Evolutionary conservation across 345 rosid genomes (phyloP).

Genomic region (Eucalyptus tenuipes): DNA sequence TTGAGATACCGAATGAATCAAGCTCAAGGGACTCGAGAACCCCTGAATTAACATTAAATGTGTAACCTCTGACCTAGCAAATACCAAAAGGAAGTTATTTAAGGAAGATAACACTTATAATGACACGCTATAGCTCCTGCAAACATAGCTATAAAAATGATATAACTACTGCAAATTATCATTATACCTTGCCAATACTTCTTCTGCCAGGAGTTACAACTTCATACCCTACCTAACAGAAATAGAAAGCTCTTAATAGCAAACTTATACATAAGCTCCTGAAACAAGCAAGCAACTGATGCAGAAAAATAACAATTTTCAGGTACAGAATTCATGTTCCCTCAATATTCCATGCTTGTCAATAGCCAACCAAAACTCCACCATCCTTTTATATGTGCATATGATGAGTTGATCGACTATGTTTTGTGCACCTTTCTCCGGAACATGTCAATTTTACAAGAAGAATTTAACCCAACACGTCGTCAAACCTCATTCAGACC

Average conservation of each 20-base stretch:
- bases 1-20: constrained; percentile 78
- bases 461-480: neutral
- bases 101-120: neutral
- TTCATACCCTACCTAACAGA: constrained; percentile 73
- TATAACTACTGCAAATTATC: neutral
- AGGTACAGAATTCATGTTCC: neutral
- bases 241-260: neutral
- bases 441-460: neutral
- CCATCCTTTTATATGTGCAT: neutral
- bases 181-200: constrained; percentile 62
- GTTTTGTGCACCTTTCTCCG: neutral
- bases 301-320: neutral
- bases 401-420: neutral
- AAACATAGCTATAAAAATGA: neutral
- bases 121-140: neutral
- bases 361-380: neutral
- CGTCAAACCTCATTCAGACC: neutral
- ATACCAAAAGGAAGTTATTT: neutral
- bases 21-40: constrained; percentile 68
- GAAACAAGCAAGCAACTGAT: neutral
- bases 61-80: constrained; percentile 71
- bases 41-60: constrained; percentile 73
- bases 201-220: constrained; percentile 50
- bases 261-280: neutral
- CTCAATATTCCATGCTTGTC: neutral